These are phyloP conservation scores for Pseudogymnoascus sp. DNA, from an alignment of 2,329 filamentous ascomycete genomes.

Conservation along the genomic window DNA sequence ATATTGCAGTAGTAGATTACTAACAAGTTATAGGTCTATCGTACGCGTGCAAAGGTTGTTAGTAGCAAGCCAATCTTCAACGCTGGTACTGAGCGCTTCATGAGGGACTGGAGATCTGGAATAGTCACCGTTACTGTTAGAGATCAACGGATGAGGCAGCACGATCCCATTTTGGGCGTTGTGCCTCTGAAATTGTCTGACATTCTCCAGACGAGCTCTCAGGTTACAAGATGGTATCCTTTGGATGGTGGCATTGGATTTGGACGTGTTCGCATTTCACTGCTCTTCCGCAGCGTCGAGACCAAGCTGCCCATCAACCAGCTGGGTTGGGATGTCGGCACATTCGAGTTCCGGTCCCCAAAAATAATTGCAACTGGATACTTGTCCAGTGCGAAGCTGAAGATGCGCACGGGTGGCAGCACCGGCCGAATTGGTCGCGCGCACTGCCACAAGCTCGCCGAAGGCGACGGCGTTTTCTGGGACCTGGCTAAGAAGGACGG, in stretches of 20 bases:
- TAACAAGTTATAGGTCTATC: conserved; percentile 54
- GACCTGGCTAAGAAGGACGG: conserved; percentile 45
- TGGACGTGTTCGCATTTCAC: conserved; percentile 77
- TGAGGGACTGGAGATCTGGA: conserved; percentile 85
- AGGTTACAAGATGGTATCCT: conserved; percentile 85
- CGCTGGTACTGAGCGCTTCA: conserved; percentile 84
- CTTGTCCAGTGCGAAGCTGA: conserved; percentile 58
- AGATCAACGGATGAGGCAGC: conserved; percentile 81
- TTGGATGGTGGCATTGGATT: conserved; percentile 90
- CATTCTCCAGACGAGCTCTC: conserved; percentile 78
- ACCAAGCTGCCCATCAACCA: conserved; percentile 76
- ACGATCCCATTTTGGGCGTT: conserved; percentile 89
- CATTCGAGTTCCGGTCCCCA: conserved; percentile 77
- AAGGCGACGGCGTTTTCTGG: conserved; percentile 54
- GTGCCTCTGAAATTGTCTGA: conserved; percentile 83
- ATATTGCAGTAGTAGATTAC: conserved; percentile 10
- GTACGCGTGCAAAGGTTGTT: conserved; percentile 89
- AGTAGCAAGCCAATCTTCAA: conserved; percentile 97
- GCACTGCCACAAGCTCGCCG: conserved; percentile 51
- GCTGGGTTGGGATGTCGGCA: conserved; percentile 91
- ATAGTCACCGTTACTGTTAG: conserved; percentile 84
- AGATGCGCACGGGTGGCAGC: conserved; percentile 80
- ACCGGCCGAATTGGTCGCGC: conserved; percentile 61
- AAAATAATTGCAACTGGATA: conserved; percentile 60
- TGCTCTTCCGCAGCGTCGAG: conserved; percentile 86